Conservation (phyloP, 305 asterid species). For the Fraxinus angustifolia region DNA sequence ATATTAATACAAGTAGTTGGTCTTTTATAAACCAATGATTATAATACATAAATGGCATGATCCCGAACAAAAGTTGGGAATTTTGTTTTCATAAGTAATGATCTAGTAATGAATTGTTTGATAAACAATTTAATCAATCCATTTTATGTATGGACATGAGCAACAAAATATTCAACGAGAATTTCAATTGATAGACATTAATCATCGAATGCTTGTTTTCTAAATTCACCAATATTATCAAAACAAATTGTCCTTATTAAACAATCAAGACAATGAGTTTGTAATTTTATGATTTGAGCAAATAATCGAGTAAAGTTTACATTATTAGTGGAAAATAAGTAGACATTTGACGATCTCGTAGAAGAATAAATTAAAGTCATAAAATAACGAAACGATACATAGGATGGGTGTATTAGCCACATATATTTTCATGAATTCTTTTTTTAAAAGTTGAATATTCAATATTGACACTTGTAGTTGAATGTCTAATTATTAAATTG, state of each 20-base stretch:
- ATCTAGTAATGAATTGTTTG: not conserved
- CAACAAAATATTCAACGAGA: not conserved
- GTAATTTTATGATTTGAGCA: too few species aligned
- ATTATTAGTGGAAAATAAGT: too few species aligned
- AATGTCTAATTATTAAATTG: too few species aligned
- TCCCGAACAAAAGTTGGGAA: not conserved
- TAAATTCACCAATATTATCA: not conserved
- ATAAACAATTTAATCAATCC: not conserved
- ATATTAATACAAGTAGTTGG: not conserved
- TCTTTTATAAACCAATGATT: not conserved
- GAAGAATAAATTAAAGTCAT: not conserved
- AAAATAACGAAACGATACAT: not conserved
- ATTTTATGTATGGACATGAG: not conserved
- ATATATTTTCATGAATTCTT: too few species aligned
- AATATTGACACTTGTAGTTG: too few species aligned
- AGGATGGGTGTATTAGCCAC: not conserved
- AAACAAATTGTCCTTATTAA: not conserved
- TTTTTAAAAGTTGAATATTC: too few species aligned
- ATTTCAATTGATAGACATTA: not conserved
- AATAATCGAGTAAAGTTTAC: not conserved
- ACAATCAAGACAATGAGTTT: not conserved
- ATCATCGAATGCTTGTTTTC: too few species aligned
- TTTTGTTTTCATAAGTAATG: not conserved
- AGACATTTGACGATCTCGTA: too few species aligned
- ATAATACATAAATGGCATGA: not conserved